phyloP scores from a whole-genome alignment of 345 rosid species.

The Eucalyptus pauciflora region DNA sequence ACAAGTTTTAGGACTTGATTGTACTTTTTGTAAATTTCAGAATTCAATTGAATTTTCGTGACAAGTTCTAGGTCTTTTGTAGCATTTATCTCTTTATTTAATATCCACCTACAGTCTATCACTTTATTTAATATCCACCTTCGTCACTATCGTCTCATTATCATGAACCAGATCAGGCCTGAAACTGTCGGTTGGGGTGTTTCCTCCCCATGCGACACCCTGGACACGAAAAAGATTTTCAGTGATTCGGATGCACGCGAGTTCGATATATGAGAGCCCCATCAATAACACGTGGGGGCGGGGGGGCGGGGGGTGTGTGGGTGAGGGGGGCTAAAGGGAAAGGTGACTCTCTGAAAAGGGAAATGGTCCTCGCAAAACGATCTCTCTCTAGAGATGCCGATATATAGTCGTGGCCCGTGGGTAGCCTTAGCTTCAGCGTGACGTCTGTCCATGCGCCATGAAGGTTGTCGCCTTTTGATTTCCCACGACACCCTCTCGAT shows the following conservation, averaged over 20 bases:
- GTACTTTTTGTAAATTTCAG: too few species aligned
- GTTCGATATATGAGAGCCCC: background rate
- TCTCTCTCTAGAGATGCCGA: background rate
- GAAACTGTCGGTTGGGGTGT: too few species aligned
- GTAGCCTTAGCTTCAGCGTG: background rate
- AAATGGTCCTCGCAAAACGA: background rate
- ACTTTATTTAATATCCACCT: too few species aligned
- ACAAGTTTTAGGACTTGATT: too few species aligned
- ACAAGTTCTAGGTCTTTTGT: rapidly evolving
- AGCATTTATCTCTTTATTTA: background rate
- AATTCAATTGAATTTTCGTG: too few species aligned
- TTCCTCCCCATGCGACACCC: too few species aligned
- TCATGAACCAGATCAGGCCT: background rate
- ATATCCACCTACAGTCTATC: too few species aligned
- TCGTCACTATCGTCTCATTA: background rate
- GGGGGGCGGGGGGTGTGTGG: too few species aligned
- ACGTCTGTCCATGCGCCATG: background rate
- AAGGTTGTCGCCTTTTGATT: background rate
- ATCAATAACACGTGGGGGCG: background rate
- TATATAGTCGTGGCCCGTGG: background rate
- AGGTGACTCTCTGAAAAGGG: background rate
- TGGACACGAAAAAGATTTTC: background rate
- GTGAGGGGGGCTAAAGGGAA: background rate
- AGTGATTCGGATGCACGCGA: background rate
- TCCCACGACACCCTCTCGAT: background rate